phyloP scores from a whole-genome alignment of 2,329 filamentous ascomycete genomes.

The Colletotrichum neosansevieriae region DNA sequence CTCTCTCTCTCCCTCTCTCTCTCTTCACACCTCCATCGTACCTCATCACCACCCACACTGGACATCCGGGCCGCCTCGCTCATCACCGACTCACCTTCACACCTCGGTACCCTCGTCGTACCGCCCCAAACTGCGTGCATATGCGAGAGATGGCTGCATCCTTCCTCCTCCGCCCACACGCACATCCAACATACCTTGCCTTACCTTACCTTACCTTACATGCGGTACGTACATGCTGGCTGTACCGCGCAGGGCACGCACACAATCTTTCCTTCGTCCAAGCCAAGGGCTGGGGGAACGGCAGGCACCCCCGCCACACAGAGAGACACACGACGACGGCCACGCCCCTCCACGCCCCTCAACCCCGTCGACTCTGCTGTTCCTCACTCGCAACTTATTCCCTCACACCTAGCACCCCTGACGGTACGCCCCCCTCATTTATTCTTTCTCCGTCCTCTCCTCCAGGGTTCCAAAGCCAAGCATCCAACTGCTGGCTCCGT shows the following conservation, averaged over 20 bases:
- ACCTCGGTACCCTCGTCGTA: slow-evolving; percentile 34
- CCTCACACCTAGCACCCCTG: slow-evolving; percentile 23
- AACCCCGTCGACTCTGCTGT: slow-evolving; percentile 22
- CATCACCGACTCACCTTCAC: slow-evolving; percentile 10
- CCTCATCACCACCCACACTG: background rate
- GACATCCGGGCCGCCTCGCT: background rate
- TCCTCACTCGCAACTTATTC: slow-evolving; percentile 5
- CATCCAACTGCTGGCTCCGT: slow-evolving; percentile 20
- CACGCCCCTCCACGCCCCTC: slow-evolving; percentile 24
- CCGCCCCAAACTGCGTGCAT: slow-evolving; percentile 39
- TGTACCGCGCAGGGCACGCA: slow-evolving; percentile 18
- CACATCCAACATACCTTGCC: slow-evolving; percentile 19
- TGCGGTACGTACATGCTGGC: slow-evolving; percentile 21
- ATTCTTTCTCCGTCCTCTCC: slow-evolving; percentile 17
- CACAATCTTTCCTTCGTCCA: slow-evolving; percentile 38
- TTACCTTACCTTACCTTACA: slow-evolving; percentile 11
- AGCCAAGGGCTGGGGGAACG: slow-evolving; percentile 38
- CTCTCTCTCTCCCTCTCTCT: background rate
- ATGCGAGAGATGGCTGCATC: slow-evolving; percentile 41
- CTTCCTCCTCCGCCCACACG: slow-evolving; percentile 28
- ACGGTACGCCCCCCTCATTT: slow-evolving; percentile 25
- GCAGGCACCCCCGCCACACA: slow-evolving; percentile 33
- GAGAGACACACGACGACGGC: slow-evolving; percentile 26
- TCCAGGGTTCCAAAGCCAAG: slow-evolving; percentile 22
- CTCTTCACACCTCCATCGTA: background rate